Conservation (phyloP, 352 stramenopile genomes). For the Phytophthora pinifolia region DNA sequence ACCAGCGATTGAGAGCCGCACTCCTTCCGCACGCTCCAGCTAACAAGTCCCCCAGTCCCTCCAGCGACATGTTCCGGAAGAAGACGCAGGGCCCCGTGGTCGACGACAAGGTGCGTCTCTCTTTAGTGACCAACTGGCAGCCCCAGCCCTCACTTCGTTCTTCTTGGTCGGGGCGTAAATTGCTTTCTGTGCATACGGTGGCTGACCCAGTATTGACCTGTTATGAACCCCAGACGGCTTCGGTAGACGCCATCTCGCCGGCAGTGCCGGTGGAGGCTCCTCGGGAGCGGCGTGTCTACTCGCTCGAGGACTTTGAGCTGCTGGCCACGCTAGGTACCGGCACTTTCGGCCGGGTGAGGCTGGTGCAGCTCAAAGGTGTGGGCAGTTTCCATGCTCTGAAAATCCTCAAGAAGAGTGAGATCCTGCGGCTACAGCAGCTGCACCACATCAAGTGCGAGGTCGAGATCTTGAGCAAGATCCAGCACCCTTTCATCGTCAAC, state of each 20-base stretch:
- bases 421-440: slow-evolving; percentile 87
- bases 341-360: slow-evolving; percentile 87
- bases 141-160: not conserved
- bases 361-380: slow-evolving; percentile 68
- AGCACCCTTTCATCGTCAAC: slow-evolving; percentile 92
- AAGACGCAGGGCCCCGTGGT: slow-evolving; percentile 27
- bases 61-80: slow-evolving; percentile 40
- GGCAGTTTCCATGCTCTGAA: slow-evolving; percentile 86
- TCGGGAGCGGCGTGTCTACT: slow-evolving; percentile 40
- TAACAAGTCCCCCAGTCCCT: not conserved
- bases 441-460: slow-evolving; percentile 93
- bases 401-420: slow-evolving; percentile 92
- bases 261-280: slow-evolving; percentile 35
- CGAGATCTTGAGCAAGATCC: slow-evolving; percentile 84
- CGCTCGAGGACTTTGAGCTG: slow-evolving; percentile 75
- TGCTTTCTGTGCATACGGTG: too few species aligned
- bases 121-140: too few species aligned
- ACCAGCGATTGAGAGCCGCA: not conserved
- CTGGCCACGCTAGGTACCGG: slow-evolving; percentile 82
- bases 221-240: slow-evolving; percentile 28
- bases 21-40: not conserved
- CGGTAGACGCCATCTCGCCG: slow-evolving; percentile 55
- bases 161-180: not conserved
- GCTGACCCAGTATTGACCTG: too few species aligned
- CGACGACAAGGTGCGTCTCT: slow-evolving; percentile 29